Base-by-base conservation (phyloP, 495 filamentous ascomycete species). In the Astrothelium macrocarpum region DNA sequence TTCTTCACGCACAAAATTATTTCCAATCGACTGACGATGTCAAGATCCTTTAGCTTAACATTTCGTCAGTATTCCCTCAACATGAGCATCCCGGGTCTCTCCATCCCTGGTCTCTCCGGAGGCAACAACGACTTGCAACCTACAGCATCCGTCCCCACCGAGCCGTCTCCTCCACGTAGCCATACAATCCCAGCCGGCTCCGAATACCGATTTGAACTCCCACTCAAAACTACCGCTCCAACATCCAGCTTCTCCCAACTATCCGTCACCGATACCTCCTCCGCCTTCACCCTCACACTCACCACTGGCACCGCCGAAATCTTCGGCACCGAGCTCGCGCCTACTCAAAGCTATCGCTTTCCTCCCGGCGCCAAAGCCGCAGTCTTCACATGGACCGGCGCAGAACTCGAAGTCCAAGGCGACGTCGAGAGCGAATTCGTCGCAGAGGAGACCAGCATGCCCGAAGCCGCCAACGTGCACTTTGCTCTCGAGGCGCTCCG, bases 261-360 rank as follows among this genome's bases (percentile, higher is more conserved):
- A 5, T 49, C 43, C n/a, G n/a, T 14, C n/a, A 28, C 49, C 25
- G 25, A 28, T 20, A 56, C 20, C 23, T 10, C 2, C 49, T 10
- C 2, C 49, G 25, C 49, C 20, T 56, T 56, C 64, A 67, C 49
- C 43, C 64, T 77, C 63, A 68, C 88, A 81, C 81, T 99, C 25
- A 74, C 89, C 43, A 81, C 80, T 42, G 94, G 94, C 67, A 90
- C 85, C 14, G 95, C 95, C 45, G 94, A 99, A 79, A 84, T 95
- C 70, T 96, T 97, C 77, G 95, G 95, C 72, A 94, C 91, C 59
- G 92, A 97, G 76, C 88, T 99, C 62, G 90, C 91, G 14, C 81
- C 83, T 14, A 88, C 86, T 63, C 85, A 87, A 62, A 79, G 80
- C 1, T 97, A 97, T 80, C 86, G 83, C 45, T 95, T 99, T 75